Evolutionary conservation across 73 alveolate genomes (phyloP).

Genomic region (Tetrahymena elliotti): DNA sequence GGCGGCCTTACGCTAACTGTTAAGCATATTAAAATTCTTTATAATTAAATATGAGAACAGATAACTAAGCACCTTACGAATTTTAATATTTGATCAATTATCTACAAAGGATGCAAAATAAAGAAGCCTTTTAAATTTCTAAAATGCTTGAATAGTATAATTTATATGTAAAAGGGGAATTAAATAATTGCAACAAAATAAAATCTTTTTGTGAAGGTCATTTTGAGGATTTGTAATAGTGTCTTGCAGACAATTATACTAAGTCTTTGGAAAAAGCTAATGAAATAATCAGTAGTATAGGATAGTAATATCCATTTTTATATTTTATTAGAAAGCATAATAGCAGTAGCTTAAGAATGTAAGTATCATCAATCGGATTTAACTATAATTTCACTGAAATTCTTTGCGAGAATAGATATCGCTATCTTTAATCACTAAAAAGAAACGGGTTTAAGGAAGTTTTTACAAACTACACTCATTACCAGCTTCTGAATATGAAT

Average conservation of each 20-base stretch:
- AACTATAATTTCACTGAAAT: background rate
- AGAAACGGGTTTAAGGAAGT: background rate
- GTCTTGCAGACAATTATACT: background rate
- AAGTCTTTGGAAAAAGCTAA: background rate
- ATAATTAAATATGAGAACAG: background rate
- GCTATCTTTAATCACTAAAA: background rate
- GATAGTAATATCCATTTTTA: background rate
- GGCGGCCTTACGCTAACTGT: background rate
- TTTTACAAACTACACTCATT: background rate
- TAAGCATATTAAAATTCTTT: background rate
- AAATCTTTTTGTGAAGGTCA: background rate
- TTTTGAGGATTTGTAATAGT: background rate
- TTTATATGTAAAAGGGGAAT: background rate
- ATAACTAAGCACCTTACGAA: background rate
- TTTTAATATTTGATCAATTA: background rate
- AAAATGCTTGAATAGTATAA: background rate
- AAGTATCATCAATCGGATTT: background rate
- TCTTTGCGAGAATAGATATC: background rate
- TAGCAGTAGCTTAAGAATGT: background rate
- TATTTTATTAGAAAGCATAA: background rate
- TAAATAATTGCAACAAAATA: background rate
- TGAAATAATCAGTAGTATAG: background rate
- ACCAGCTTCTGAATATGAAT: background rate
- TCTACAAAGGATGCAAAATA: background rate
- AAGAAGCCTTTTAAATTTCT: background rate